These are phyloP conservation scores for Mucuna pruriens DNA, from an alignment of 306 rosid species.

Conservation along the genomic window DNA sequence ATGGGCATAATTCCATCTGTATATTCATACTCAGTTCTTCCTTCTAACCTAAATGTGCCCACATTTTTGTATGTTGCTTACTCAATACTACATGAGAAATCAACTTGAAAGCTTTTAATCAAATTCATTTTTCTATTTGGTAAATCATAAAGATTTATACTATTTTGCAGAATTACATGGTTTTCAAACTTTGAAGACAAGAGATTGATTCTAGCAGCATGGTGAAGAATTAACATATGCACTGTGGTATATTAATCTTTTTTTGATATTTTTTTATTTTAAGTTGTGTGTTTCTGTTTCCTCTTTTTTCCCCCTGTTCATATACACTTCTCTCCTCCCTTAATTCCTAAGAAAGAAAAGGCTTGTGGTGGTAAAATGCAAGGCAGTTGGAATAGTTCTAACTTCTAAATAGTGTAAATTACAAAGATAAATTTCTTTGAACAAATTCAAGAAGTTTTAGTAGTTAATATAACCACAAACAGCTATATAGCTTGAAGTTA, in stretches of 20 bases:
- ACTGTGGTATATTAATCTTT: neutral
- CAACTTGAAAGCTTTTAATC: neutral
- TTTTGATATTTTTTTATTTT: neutral
- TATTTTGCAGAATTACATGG: neutral
- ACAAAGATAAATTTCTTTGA: neutral
- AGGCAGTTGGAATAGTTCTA: neutral
- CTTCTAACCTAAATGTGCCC: neutral
- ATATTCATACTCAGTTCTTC: slow-evolving; percentile 9
- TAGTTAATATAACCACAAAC: neutral
- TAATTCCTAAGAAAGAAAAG: neutral
- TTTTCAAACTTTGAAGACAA: neutral
- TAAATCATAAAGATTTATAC: neutral
- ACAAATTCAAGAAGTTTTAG: neutral
- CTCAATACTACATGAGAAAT: slow-evolving; percentile 4
- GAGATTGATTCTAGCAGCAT: neutral
- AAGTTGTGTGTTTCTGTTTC: neutral
- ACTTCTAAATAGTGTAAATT: neutral
- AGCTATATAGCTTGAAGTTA: neutral
- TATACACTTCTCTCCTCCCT: neutral
- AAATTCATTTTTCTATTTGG: slow-evolving; percentile 29
- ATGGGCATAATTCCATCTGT: neutral
- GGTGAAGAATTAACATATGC: neutral
- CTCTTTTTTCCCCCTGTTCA: too few relatives aligned
- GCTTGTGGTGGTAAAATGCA: neutral
- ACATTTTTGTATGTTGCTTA: neutral